phyloP scores from a whole-genome alignment of 2,329 filamentous ascomycete species.

The Nigrospora sphaerica region DNA sequence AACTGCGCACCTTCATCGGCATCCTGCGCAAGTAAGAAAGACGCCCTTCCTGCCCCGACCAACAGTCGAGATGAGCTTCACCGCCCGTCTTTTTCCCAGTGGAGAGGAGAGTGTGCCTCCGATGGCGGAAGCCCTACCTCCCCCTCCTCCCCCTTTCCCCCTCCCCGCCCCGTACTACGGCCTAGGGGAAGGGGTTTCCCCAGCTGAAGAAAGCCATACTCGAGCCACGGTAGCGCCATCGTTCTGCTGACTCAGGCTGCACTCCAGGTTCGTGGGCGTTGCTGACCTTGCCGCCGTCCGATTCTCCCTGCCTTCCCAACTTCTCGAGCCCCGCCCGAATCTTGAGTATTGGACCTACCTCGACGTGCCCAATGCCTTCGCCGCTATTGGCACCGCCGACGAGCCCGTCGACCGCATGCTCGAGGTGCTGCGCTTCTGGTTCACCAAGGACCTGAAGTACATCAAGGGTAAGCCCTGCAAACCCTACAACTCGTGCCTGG shows the following conservation, averaged over 20 bases:
- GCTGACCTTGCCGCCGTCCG: slow-evolving; percentile 91
- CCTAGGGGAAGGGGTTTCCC: too few species aligned
- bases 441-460: slow-evolving; percentile 98
- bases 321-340: slow-evolving; percentile 93
- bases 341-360: slow-evolving; percentile 99
- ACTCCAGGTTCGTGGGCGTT: slow-evolving; percentile 81
- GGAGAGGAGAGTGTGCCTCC: too few species aligned
- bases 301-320: slow-evolving; percentile 91
- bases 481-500: slow-evolving; percentile 93
- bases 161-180: too few species aligned
- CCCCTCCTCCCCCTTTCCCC: too few species aligned
- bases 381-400: slow-evolving; percentile 77
- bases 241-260: too few species aligned
- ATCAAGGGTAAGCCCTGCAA: slow-evolving; percentile 98
- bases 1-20: slow-evolving; percentile 80
- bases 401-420: slow-evolving; percentile 91
- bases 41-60: not conserved
- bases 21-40: slow-evolving; percentile 82
- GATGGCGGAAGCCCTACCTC: too few species aligned
- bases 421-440: slow-evolving; percentile 93
- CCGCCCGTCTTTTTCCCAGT: too few species aligned
- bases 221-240: too few species aligned
- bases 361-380: slow-evolving; percentile 87
- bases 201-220: too few species aligned
- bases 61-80: not conserved